These are phyloP conservation scores for Mycocentrospora acerina DNA, from an alignment of 2,329 filamentous ascomycete species.

Conservation along the genomic window DNA sequence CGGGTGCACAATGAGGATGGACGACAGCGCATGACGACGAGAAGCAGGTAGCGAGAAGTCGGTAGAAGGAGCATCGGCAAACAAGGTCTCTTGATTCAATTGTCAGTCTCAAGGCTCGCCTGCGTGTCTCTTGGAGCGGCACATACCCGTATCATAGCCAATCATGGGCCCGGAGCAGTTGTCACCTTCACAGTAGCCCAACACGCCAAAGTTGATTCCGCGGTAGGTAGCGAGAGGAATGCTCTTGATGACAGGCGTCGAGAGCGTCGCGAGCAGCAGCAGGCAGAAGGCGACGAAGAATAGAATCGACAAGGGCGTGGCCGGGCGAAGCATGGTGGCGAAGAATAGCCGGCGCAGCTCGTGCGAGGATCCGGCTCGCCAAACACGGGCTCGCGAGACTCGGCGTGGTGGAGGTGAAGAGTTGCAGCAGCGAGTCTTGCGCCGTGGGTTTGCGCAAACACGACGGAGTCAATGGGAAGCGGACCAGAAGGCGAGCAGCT, in stretches of 20 bases:
- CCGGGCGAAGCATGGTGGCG: constrained; percentile 79
- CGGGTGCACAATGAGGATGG: constrained; percentile 89
- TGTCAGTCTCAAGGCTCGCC: constrained; percentile 13
- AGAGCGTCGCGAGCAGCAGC: constrained; percentile 83
- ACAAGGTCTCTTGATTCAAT: constrained; percentile 47
- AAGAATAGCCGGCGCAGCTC: constrained; percentile 19
- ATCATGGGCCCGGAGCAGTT: constrained; percentile 73
- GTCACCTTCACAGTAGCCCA: constrained; percentile 75
- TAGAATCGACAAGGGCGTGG: constrained; percentile 84
- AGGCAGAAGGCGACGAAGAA: constrained; percentile 83
- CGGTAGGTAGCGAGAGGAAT: constrained; percentile 81
- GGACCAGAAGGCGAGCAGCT: too few relatives aligned
- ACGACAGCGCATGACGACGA: constrained; percentile 70
- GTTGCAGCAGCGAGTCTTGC: constrained; percentile 11
- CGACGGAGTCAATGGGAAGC: too few relatives aligned
- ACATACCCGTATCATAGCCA: constrained; percentile 82
- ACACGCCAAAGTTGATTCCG: constrained; percentile 83
- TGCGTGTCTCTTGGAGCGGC: constrained; percentile 1
- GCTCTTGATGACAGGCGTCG: constrained; percentile 80
- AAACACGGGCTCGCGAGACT: constrained; percentile 32
- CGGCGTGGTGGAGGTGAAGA: constrained; percentile 16
- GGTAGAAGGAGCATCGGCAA: constrained; percentile 45
- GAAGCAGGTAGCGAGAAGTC: constrained; percentile 67
- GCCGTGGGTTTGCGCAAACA: constrained; percentile 6
- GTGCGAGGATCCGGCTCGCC: constrained; percentile 29